Evolutionary conservation across 257 asterid species (phyloP), one percentile per base, ranked within the genome.

Genomic region (Salvia miltiorrhiza): DNA sequence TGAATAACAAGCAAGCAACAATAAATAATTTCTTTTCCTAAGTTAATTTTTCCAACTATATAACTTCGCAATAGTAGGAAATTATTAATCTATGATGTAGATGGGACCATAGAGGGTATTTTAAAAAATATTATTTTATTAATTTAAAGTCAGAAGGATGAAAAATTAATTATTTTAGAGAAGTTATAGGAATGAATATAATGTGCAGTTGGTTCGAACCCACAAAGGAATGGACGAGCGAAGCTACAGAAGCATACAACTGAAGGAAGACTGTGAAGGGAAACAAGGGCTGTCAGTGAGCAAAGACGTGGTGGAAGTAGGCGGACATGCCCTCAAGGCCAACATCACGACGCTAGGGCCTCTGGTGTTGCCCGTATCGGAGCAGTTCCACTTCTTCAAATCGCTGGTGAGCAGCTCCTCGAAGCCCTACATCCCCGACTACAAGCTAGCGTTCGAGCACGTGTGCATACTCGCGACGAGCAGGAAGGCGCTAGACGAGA

Each of bases 251-350:
- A 80, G 87, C 84, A 82, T 88, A 70, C 83, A 77, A 32, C 49
- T 78, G n/a, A 83, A 75, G 78, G 94, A 89, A 68, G 94, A 87
- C 30, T 76, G 70, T 3, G 50, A 77, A 35, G 88, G 95, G 1
- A 85, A 79, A 13, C 84, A 60, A 20, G 96, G 96, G 7, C 68
- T 90, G 14, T 82, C 85, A 13, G 81, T 90, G 56, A 81, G 81
- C 70, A 86, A 79, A 41, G 87, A 87, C 19, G 74, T 76, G 48
- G 72, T 78, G 33, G 95, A 84, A 71, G 59, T 79, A 2, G 93
- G 95, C 6, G 95, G 95, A 0, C 79, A 81, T 52, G 96, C 93
- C 11, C 88, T 87, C 6, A 90, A 84, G 79, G 90, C 90, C 23
- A 85, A 90, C 82, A 68, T 90, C 21, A 83, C 90, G n/a, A 82